These are phyloP conservation scores for Penicillium pulvis DNA, from an alignment of 495 filamentous ascomycete species.

Conservation along the genomic window DNA sequence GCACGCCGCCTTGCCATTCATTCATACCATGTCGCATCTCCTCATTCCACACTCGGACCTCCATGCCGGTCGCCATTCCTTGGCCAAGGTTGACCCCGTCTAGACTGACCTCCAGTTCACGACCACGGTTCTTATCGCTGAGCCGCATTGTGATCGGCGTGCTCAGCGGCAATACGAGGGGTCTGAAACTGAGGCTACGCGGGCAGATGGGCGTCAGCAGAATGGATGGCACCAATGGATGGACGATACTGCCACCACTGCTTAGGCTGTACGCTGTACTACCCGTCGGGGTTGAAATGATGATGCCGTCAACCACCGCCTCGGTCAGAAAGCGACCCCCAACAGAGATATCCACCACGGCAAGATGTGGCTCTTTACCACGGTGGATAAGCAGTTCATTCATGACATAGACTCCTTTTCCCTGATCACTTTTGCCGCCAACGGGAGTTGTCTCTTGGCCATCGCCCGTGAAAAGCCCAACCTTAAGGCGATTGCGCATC, in stretches of 20 bases:
- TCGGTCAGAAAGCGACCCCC: constrained; percentile 86
- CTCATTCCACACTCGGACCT: constrained; percentile 84
- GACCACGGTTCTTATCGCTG: constrained; percentile 78
- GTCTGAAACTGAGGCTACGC: constrained; percentile 86
- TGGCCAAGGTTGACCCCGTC: constrained; percentile 75
- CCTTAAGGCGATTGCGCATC: constrained; percentile 80
- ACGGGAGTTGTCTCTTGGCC: constrained; percentile 48
- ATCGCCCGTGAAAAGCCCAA: constrained; percentile 70
- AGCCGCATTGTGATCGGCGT: constrained; percentile 81
- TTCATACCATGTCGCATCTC: constrained; percentile 66
- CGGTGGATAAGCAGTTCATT: constrained; percentile 95
- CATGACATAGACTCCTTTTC: constrained; percentile 73
- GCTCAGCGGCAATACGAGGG: constrained; percentile 83
- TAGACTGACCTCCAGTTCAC: constrained; percentile 84
- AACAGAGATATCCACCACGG: constrained; percentile 85
- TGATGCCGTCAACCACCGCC: constrained; percentile 91
- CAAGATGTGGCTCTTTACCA: constrained; percentile 84
- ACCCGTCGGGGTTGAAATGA: constrained; percentile 90
- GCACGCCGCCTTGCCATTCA: constrained; percentile 62
- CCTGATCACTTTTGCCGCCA: constrained; percentile 43
- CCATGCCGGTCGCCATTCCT: constrained; percentile 78
- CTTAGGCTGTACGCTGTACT: constrained; percentile 94
- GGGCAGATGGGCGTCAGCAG: constrained; percentile 94
- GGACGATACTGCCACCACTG: constrained; percentile 90
- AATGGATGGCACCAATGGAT: constrained; percentile 84